phyloP scores from a whole-genome alignment of 2,329 filamentous ascomycete species.

The Gremmenia infestans region DNA sequence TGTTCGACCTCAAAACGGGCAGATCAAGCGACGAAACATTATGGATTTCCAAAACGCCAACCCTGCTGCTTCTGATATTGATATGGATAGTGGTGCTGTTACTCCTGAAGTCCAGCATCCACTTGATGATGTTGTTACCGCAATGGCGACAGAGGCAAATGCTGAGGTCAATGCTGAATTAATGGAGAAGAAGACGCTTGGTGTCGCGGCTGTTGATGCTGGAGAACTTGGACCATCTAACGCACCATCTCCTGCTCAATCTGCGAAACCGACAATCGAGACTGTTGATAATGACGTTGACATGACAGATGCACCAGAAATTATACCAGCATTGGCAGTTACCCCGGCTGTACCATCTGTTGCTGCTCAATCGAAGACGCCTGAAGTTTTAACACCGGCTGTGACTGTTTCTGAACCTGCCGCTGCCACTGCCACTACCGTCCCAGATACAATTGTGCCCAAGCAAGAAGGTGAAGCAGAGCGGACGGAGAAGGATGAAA shows the following conservation, averaged over 20 bases:
- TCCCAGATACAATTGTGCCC: constrained; percentile 11
- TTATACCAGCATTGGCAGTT: constrained; percentile 1
- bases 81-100: constrained; percentile 45
- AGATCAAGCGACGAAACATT: constrained; percentile 51
- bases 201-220: constrained; percentile 5
- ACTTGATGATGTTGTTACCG: constrained; percentile 24
- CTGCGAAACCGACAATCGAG: constrained; percentile 24
- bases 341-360: constrained; percentile 2
- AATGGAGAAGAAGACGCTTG: constrained; percentile 28
- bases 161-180: constrained; percentile 30
- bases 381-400: not conserved
- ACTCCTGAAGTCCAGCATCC: constrained; percentile 31
- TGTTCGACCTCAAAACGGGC: constrained; percentile 45
- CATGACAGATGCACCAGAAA: constrained; percentile 25
- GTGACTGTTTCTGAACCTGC: not conserved
- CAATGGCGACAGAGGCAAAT: constrained; percentile 25
- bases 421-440: not conserved
- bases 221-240: constrained; percentile 27
- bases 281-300: constrained; percentile 30
- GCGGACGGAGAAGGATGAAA: constrained; percentile 27
- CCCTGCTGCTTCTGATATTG: constrained; percentile 42
- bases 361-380: not conserved
- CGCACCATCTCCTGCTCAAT: constrained; percentile 26
- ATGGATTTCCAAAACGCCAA: constrained; percentile 57
- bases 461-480: constrained; percentile 31